Conservation (phyloP, 371 early-diverging fungal species). For the Rhizopus stolonifer region DNA sequence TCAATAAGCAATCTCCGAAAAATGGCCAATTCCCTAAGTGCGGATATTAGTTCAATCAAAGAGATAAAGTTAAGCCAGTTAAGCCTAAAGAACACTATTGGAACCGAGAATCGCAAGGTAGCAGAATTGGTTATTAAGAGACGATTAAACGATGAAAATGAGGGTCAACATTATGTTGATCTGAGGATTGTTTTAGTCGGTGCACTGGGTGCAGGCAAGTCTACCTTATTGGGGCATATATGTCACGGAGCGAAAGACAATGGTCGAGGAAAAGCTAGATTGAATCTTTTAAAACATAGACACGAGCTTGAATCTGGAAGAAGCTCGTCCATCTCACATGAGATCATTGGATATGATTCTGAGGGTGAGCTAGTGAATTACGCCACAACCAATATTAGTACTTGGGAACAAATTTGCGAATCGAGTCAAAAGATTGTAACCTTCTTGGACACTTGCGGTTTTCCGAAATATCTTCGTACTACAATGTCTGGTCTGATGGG, state of each 20-base stretch:
- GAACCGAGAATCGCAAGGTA: constrained; percentile 36
- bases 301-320: constrained; percentile 91
- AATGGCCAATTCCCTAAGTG: constrained; percentile 65
- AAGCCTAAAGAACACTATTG: neutral
- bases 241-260: constrained; percentile 84
- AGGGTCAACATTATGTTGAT: constrained; percentile 57
- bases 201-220: constrained; percentile 82
- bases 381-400: constrained; percentile 60
- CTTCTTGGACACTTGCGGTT: constrained; percentile 91
- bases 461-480: constrained; percentile 87
- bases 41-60: constrained; percentile 50
- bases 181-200: constrained; percentile 83
- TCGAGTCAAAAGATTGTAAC: constrained; percentile 78
- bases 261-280: constrained; percentile 83
- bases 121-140: constrained; percentile 67
- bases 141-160: constrained; percentile 48
- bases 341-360: constrained; percentile 82
- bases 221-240: constrained; percentile 81
- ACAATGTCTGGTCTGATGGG: constrained; percentile 90
- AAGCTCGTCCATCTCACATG: constrained; percentile 86
- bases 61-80: constrained; percentile 17
- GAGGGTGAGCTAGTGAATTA: constrained; percentile 59
- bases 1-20: constrained; percentile 60
- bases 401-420: constrained; percentile 83
- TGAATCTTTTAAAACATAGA: constrained; percentile 83